Evolutionary conservation across 1,139 yeast species (phyloP), one percentile per base, ranked within the genome.

Genomic region (Saccharomyces hybrid): DNA sequence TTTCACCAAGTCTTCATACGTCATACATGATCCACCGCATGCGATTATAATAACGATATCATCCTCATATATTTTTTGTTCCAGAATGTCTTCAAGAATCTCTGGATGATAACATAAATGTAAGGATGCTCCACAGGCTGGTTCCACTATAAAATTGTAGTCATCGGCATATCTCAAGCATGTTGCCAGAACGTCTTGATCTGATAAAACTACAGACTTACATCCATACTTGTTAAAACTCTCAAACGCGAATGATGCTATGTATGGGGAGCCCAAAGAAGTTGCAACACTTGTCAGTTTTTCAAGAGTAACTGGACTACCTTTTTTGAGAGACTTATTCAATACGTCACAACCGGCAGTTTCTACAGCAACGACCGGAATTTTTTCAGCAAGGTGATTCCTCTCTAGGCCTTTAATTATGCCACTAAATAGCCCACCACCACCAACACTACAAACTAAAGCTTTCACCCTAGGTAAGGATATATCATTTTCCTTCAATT

Each of bases 121-220:
- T 34, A 84, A 62, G 0, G 88, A 78, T 1, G 87, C 88, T 4
- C 88, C 88, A 70, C 90, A 84, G 1, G 89, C 88, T 0, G 88
- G 88, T 62, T 84, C 90, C 0, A 83, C 81, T 9, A 82, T 69
- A 41, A 76, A 70, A 31, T 74, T 74, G 56, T 74, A 77, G 41
- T 75, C 78, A 8, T 76, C 72, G 9, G 81, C 78, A 58, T 77
- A 81, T 32, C 66, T 70, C 14, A 79, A 64, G 50, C 81, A 72
- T 0, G 84, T 83, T 13, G 64, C 62, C 1, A 79, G 70, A 0
- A 86, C 81, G 51, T 81, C 83, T 7, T 69, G 57, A 61, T 84
- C 90, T 13, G 77, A 73, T 5, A 84, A 79, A 5, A 77, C 66
- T 7, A 75, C 70, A n/a, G 81, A 68, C 29, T 61, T 64, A 1